These are phyloP conservation scores for Gyromitra esculenta DNA, from an alignment of 2,329 filamentous ascomycete species.

Conservation along the genomic window DNA sequence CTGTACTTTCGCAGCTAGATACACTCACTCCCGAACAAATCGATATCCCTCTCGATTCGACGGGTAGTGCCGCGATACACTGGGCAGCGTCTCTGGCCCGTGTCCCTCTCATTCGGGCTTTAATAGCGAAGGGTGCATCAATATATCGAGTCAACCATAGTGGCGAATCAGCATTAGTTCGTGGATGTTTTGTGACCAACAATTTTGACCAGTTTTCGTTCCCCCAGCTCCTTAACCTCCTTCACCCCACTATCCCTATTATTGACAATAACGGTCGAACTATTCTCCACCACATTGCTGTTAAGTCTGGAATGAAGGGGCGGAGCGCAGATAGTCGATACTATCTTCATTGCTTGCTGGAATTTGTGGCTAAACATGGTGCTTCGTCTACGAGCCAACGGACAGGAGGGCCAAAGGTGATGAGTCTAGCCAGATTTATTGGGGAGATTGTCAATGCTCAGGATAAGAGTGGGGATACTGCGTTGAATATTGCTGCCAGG, in stretches of 20 bases:
- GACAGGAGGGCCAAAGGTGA: constrained; percentile 67
- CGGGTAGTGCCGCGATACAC: constrained; percentile 88
- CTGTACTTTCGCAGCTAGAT: constrained; percentile 76
- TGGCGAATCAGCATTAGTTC: constrained; percentile 92
- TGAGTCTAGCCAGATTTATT: constrained; percentile 92
- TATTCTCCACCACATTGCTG: constrained; percentile 93
- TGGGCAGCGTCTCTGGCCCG: constrained; percentile 95
- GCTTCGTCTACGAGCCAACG: constrained; percentile 59
- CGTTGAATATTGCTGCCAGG: constrained; percentile 89
- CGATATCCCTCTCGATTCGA: constrained; percentile 89
- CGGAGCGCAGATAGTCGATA: constrained; percentile 91
- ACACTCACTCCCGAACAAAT: constrained; percentile 81
- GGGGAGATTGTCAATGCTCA: constrained; percentile 95
- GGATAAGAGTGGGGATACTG: constrained; percentile 93
- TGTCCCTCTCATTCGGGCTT: constrained; percentile 79
- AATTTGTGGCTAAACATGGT: constrained; percentile 91
- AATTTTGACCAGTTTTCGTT: constrained; percentile 92
- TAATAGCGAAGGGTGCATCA: constrained; percentile 85
- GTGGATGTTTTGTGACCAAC: constrained; percentile 91
- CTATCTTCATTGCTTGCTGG: constrained; percentile 91
- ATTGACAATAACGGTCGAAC: constrained; percentile 89
- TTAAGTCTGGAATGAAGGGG: constrained; percentile 94
- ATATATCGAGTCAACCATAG: constrained; percentile 87
- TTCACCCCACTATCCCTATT: constrained; percentile 89
- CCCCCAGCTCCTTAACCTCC: constrained; percentile 85